phyloP scores from a whole-genome alignment of 306 rosid genomes.

The Canavalia ensiformis region DNA sequence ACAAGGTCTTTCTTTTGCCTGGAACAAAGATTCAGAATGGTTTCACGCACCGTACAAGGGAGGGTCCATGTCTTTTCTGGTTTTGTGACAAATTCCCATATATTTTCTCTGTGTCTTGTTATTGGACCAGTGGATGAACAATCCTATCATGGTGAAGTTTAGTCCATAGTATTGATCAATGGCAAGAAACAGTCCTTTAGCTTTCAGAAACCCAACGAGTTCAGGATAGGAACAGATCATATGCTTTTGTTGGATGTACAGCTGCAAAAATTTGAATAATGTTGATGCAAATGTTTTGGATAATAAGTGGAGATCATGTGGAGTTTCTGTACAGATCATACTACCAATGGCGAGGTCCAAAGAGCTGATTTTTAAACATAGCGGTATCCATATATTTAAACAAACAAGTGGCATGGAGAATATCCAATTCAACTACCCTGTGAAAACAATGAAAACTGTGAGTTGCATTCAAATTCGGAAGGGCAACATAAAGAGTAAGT shows the following conservation, averaged over 20 bases:
- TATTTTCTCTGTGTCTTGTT: neutral
- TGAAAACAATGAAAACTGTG: neutral
- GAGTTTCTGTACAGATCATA: neutral
- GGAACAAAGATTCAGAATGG: constrained; percentile 35
- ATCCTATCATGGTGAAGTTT: neutral
- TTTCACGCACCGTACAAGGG: neutral
- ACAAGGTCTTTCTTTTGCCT: constrained; percentile 12
- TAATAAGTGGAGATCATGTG: constrained; percentile 26
- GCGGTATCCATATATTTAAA: neutral
- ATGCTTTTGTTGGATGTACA: neutral
- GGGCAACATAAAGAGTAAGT: neutral
- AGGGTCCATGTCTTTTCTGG: constrained; percentile 5
- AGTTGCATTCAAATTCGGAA: neutral
- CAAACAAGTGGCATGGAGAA: neutral
- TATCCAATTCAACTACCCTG: neutral
- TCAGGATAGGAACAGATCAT: neutral
- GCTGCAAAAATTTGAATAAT: neutral
- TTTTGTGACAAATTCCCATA: constrained; percentile 16
- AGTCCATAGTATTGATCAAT: neutral
- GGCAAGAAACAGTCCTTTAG: neutral
- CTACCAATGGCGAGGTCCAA: neutral
- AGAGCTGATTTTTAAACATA: neutral
- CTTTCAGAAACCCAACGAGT: neutral
- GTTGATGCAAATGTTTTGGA: neutral
- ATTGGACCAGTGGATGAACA: neutral